These are phyloP conservation scores for Aspergillus ostianus DNA, from an alignment of 495 filamentous ascomycete species.

Conservation along the genomic window DNA sequence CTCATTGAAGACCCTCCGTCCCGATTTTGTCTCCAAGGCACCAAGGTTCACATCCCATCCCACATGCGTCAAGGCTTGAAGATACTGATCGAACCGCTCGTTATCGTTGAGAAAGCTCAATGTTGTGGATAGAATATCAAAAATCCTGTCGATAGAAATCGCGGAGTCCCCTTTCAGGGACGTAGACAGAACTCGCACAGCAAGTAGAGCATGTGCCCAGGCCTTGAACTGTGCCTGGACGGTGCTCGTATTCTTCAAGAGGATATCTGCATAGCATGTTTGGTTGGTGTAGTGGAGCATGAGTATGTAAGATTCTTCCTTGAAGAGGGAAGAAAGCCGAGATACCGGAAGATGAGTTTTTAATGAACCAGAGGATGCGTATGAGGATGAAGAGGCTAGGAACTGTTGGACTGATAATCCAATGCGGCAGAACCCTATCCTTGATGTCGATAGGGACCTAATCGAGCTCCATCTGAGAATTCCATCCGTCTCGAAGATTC, in stretches of 20 bases:
- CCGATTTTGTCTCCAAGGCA: conserved; percentile 57
- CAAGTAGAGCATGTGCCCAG: conserved; percentile 71
- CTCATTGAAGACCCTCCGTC: conserved; percentile 32
- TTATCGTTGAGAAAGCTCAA: conserved; percentile 35
- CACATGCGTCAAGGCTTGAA: conserved; percentile 35
- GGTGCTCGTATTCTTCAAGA: conserved; percentile 59
- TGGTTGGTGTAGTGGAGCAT: conserved; percentile 16
- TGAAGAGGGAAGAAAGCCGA: conserved; percentile 26
- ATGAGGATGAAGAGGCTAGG: conserved; percentile 7
- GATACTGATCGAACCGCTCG: conserved; percentile 40
- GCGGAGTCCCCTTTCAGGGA: neutral
- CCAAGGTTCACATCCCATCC: conserved; percentile 62
- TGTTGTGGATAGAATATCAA: conserved; percentile 18
- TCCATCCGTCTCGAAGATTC: conserved; percentile 67
- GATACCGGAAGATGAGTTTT: conserved; percentile 22
- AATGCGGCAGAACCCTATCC: conserved; percentile 32
- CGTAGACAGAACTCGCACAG: conserved; percentile 33
- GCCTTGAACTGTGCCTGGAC: conserved; percentile 58
- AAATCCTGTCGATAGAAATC: conserved; percentile 2
- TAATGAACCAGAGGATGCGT: conserved; percentile 5
- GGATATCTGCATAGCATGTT: conserved; percentile 49
- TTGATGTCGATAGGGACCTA: conserved; percentile 9
- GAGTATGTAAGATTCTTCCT: conserved; percentile 32
- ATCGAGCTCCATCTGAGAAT: conserved; percentile 51
- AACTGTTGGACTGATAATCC: conserved; percentile 34